Conservation (phyloP, 192 early-diverging fungal species). For the Funneliformis geosporum region DNA sequence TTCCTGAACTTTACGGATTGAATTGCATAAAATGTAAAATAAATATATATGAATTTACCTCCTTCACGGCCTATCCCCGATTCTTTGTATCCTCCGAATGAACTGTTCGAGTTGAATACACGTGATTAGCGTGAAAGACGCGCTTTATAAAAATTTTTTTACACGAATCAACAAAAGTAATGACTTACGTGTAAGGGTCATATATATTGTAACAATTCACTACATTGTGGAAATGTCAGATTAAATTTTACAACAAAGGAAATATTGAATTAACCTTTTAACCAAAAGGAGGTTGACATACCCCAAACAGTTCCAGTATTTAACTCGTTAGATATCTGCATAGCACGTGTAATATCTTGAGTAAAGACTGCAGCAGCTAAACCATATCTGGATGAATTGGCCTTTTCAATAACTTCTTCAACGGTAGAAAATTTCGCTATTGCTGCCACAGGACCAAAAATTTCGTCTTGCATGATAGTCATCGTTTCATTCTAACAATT, state of each 20-base stretch:
- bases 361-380: constrained; percentile 79
- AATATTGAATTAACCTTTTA: too few relatives aligned
- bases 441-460: constrained; percentile 85
- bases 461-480: constrained; percentile 71
- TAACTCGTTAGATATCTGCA: constrained; percentile 52
- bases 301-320: constrained; percentile 65
- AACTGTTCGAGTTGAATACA: constrained; percentile 25
- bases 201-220: constrained; percentile 26
- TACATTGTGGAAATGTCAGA: not conserved
- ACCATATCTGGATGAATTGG: constrained; percentile 76
- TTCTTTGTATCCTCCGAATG: constrained; percentile 77
- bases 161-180: too few relatives aligned
- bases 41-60: constrained; percentile 55
- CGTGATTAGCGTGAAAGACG: not conserved
- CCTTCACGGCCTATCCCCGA: constrained; percentile 66
- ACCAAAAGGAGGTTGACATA: constrained; percentile 13
- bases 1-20: too few relatives aligned
- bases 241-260: not conserved
- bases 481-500: constrained; percentile 41
- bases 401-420: constrained; percentile 70
- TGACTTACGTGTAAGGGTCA: not conserved
- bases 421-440: constrained; percentile 72
- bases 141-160: not conserved
- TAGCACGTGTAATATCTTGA: constrained; percentile 56
- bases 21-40: constrained; percentile 36